phyloP scores from a whole-genome alignment of 169 alveolate genomes.

The Eimeria acervulina region DNA sequence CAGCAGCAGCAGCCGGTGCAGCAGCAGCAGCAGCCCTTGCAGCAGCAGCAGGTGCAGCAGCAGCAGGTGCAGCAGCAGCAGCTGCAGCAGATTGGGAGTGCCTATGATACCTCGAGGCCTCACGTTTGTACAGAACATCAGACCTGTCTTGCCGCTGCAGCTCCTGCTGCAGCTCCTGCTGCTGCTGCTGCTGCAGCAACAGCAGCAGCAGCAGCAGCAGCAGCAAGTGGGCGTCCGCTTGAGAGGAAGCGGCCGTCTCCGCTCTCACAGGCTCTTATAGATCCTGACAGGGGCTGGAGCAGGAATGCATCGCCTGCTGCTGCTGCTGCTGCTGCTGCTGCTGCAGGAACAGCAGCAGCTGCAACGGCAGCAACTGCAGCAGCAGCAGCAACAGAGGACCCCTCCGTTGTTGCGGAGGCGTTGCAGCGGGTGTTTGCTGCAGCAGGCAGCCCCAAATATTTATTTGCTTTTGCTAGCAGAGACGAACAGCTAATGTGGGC shows the following conservation, averaged over 20 bases:
- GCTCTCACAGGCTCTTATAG: neutral
- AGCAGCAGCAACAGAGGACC: neutral
- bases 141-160: neutral
- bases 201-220: neutral
- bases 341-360: conserved; percentile 16
- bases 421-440: neutral
- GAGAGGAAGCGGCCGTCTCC: neutral
- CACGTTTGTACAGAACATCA: neutral
- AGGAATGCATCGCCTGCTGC: neutral
- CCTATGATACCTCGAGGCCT: neutral
- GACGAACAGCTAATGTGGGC: conserved; percentile 10
- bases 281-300: neutral
- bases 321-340: neutral
- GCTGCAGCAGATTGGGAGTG: neutral
- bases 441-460: neutral
- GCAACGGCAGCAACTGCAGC: conserved; percentile 43
- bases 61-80: neutral
- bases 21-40: neutral
- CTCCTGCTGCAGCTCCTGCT: conserved; percentile 14
- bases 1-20: conserved; percentile 1
- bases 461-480: neutral
- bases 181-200: neutral
- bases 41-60: neutral
- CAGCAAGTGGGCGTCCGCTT: neutral
- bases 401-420: neutral